Percentiles rank a stretch among this genome's conserved stretches.
Evolutionary conservation across 768 basidiomycete genomes (phyloP).

Genomic region (Lactarius sanguifluus): DNA sequence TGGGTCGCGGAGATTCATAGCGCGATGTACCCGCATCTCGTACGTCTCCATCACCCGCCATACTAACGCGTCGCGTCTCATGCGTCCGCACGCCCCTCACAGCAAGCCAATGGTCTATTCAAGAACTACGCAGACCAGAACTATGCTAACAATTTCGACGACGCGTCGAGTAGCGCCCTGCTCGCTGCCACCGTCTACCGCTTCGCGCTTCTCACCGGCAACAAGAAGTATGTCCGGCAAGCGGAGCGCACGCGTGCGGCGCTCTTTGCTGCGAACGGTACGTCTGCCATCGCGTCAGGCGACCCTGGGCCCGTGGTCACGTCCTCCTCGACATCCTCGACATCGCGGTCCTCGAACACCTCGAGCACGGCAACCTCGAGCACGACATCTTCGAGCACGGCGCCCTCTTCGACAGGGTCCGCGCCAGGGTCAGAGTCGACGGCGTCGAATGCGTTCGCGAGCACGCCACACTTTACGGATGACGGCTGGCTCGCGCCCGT

Average conservation of each 20-base stretch:
- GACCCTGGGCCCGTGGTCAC: slow-evolving; percentile 16
- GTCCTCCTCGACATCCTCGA: slow-evolving; percentile 25
- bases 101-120: slow-evolving; percentile 55
- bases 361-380: too few species aligned
- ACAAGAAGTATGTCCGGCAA: slow-evolving; percentile 49
- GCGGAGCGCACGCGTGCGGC: slow-evolving; percentile 57
- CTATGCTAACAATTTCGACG: slow-evolving; percentile 55
- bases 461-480: slow-evolving; percentile 44
- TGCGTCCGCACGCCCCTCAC: background rate
- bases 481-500: slow-evolving; percentile 74
- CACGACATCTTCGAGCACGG: slow-evolving; percentile 6
- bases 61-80: slow-evolving; percentile 12
- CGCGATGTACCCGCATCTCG: slow-evolving; percentile 65
- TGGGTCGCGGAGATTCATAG: slow-evolving; percentile 77
- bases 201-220: slow-evolving; percentile 54
- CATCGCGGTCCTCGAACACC: slow-evolving; percentile 12
- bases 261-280: slow-evolving; percentile 34
- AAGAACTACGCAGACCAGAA: slow-evolving; percentile 68
- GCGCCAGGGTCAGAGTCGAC: slow-evolving; percentile 9
- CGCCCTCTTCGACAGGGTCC: background rate
- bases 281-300: slow-evolving; percentile 16
- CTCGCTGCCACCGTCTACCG: slow-evolving; percentile 78
- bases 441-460: background rate
- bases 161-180: slow-evolving; percentile 71
- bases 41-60: slow-evolving; percentile 37